phyloP scores from a whole-genome alignment of 1,284 basidiomycete genomes.

The Leucoagaricus sp. region DNA sequence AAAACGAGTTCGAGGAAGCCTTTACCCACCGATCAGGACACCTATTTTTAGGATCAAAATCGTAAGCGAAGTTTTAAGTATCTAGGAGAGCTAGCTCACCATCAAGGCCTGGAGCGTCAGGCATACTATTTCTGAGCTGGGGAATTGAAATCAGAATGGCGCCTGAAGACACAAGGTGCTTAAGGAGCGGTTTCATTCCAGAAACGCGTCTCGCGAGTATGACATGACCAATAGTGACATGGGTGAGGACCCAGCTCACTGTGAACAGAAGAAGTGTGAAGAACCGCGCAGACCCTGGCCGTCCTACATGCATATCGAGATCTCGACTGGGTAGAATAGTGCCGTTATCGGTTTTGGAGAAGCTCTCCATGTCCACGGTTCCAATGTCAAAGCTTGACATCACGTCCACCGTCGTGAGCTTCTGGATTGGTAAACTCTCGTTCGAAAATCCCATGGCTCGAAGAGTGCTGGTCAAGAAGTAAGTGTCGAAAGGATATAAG shows the following conservation, averaged over 20 bases:
- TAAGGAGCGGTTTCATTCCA: slow-evolving; percentile 34
- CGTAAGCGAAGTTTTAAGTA: not conserved
- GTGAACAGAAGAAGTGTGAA: slow-evolving; percentile 50
- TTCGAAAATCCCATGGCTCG: slow-evolving; percentile 39
- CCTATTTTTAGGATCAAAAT: slow-evolving; percentile 31
- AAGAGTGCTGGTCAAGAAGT: slow-evolving; percentile 50
- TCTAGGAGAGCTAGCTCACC: slow-evolving; percentile 34
- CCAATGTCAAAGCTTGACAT: slow-evolving; percentile 50
- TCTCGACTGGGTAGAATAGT: slow-evolving; percentile 39
- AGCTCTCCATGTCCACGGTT: slow-evolving; percentile 44
- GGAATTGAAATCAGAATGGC: slow-evolving; percentile 49
- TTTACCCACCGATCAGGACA: slow-evolving; percentile 45
- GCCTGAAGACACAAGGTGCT: slow-evolving; percentile 41
- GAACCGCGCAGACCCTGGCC: slow-evolving; percentile 46
- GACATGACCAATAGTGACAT: slow-evolving; percentile 48
- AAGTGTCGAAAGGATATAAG: slow-evolving; percentile 61
- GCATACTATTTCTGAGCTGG: slow-evolving; percentile 55
- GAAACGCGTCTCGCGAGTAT: slow-evolving; percentile 39
- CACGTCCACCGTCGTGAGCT: slow-evolving; percentile 43
- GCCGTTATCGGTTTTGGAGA: slow-evolving; percentile 25
- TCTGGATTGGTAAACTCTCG: slow-evolving; percentile 43
- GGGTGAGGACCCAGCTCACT: slow-evolving; percentile 54
- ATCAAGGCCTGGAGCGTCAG: slow-evolving; percentile 57
- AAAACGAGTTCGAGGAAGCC: not conserved
- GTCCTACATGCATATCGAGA: slow-evolving; percentile 43